Evolutionary conservation across 768 basidiomycete genomes (phyloP).

Genomic region (Amanita fuliginea): DNA sequence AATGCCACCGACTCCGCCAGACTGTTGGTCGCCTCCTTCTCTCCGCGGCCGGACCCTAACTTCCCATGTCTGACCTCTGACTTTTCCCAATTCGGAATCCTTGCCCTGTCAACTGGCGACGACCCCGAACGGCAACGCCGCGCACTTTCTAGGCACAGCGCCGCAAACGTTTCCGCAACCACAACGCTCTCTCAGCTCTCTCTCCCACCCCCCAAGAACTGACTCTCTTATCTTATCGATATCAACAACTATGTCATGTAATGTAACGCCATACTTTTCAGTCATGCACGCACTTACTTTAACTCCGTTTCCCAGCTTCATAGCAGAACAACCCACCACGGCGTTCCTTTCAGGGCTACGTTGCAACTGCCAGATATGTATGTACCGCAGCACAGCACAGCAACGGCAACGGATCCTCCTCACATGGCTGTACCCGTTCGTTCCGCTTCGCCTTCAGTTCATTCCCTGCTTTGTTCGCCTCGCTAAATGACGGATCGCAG

Average conservation of each 20-base stretch:
- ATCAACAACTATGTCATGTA: not conserved
- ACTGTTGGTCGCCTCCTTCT: not conserved
- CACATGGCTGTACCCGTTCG: not conserved
- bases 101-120: not conserved
- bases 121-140: not conserved
- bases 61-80: not conserved
- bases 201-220: no score
- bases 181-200: not conserved
- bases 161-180: not conserved
- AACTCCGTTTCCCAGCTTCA: constrained; percentile 2
- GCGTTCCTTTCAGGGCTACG: not conserved
- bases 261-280: not conserved
- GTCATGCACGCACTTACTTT: not conserved
- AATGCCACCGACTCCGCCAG: not conserved
- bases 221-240: constrained; percentile 3
- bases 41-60: constrained; percentile 5
- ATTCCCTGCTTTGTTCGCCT: not conserved
- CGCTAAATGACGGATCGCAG: not conserved
- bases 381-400: not conserved
- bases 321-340: constrained; percentile 1
- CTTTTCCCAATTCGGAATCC: no score
- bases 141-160: not conserved
- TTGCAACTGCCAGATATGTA: not conserved
- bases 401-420: not conserved
- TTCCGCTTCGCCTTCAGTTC: not conserved